Evolutionary conservation across 352 stramenopile genomes (phyloP), one percentile per base, ranked within the genome.

Genomic region (Pythium sukuiense): DNA sequence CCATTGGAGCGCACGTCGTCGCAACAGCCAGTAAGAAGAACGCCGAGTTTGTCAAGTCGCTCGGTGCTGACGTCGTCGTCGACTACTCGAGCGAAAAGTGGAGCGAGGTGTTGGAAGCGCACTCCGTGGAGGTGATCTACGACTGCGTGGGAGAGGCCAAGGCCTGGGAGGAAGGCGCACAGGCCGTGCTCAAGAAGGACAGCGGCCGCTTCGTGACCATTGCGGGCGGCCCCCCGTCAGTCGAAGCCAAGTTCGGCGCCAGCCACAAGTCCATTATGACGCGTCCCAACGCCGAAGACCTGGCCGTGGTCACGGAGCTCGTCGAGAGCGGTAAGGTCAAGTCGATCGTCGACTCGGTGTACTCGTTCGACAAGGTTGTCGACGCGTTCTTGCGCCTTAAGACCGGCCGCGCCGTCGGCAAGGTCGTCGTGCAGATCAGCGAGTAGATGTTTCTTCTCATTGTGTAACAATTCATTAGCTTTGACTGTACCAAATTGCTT

Each of bases 181-280:
- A 79, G 67, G 71, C 67, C 55, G 65, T 85, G 45, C 54, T 85
- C 4, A 70, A 70, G 46, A 76, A 83, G 66, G 24, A 70, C 48
- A 75, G 62, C 0, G 77, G 73, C 14, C 73, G 72, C 20, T 87
- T 84, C 55, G 73, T 84, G 49, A 84, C 61, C 1, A 74, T 88
- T 16, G 4, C 35, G 1, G 41, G 14, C 39, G 74, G 76, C 2
- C 55, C 66, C 48, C 61, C 74, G 7, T 78, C 73, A 1, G 81
- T 76, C 32, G 77, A 85, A 46, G 82, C 85, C 3, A 66, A 79
- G 26, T 86, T 91, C 16, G 85, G 81, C 32, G 84, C 80, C 27
- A 62, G 43, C 8, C 61, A 68, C 43, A 32, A 18, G 16, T 46
- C 27, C 5, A n/a, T 37, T 27, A 32, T 63, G 24, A 61, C 61